Conservation (phyloP, 208 protist genomes). For the Balamuthia mandrillaris region DNA sequence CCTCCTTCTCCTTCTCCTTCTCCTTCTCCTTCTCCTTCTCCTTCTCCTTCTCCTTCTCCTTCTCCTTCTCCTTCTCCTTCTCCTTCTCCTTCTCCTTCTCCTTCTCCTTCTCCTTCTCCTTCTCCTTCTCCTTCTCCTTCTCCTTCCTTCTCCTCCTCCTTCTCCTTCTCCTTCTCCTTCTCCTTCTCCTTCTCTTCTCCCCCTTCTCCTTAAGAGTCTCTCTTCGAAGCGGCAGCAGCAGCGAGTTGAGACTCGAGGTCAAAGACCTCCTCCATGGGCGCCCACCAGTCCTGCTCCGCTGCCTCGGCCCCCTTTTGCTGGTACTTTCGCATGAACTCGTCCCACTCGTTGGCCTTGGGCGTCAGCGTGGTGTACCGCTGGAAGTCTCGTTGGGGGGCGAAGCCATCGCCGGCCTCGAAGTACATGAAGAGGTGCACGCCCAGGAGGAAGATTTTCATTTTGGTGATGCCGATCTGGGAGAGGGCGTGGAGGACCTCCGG, state of each 20-base stretch:
- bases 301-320: constrained; percentile 50
- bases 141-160: no score
- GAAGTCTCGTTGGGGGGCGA: constrained; percentile 38
- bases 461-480: constrained; percentile 34
- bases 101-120: no score
- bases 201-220: no score
- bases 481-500: constrained; percentile 42
- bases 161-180: no score
- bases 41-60: no score
- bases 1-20: no score
- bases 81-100: no score
- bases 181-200: no score
- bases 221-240: background rate
- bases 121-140: no score
- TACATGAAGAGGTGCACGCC: constrained; percentile 57
- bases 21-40: no score
- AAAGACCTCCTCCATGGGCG: constrained; percentile 43
- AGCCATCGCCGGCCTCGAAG: constrained; percentile 40
- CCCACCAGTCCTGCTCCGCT: constrained; percentile 40
- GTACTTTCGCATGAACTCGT: constrained; percentile 53
- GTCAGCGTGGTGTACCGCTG: constrained; percentile 41
- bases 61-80: no score
- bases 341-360: constrained; percentile 50
- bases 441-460: constrained; percentile 58
- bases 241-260: constrained; percentile 38